These are phyloP conservation scores for Megacollybia platyphylla DNA, from an alignment of 1,284 basidiomycete species.

Conservation along the genomic window DNA sequence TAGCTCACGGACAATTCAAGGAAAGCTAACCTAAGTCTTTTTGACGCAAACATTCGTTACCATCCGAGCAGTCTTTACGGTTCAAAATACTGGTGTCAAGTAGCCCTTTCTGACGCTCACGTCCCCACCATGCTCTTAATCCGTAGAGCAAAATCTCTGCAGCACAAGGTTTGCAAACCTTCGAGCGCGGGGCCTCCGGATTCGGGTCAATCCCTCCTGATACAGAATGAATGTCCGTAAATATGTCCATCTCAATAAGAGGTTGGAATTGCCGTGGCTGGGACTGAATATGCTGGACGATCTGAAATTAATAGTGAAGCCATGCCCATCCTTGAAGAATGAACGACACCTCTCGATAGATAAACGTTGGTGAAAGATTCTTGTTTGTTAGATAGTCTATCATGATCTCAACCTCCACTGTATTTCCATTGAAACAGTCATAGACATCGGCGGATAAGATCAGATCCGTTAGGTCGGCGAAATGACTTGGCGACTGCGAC, in stretches of 20 bases:
- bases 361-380: conserved; percentile 46
- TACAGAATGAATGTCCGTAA: conserved; percentile 50
- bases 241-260: conserved; percentile 55
- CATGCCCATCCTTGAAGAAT: conserved; percentile 4
- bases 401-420: conserved; percentile 67
- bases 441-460: conserved; percentile 64
- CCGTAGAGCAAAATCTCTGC: conserved; percentile 63
- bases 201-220: conserved; percentile 39
- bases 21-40: conserved; percentile 44
- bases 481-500: conserved; percentile 53
- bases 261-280: conserved; percentile 51
- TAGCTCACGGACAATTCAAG: conserved; percentile 1
- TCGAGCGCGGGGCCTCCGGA: conserved; percentile 37
- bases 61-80: conserved; percentile 54
- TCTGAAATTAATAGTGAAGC: conserved; percentile 22
- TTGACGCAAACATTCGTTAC: conserved; percentile 40
- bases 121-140: conserved; percentile 66
- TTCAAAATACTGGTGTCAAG: conserved; percentile 35
- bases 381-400: conserved; percentile 58
- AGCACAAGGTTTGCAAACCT: conserved; percentile 58
- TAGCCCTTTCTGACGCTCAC: conserved; percentile 57
- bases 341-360: conserved; percentile 55
- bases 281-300: conserved; percentile 43
- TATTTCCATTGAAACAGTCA: conserved; percentile 63
- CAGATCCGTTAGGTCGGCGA: conserved; percentile 53